Evolutionary conservation across 805 yeast species (phyloP).

Genomic region (Metschnikowia henanensis): DNA sequence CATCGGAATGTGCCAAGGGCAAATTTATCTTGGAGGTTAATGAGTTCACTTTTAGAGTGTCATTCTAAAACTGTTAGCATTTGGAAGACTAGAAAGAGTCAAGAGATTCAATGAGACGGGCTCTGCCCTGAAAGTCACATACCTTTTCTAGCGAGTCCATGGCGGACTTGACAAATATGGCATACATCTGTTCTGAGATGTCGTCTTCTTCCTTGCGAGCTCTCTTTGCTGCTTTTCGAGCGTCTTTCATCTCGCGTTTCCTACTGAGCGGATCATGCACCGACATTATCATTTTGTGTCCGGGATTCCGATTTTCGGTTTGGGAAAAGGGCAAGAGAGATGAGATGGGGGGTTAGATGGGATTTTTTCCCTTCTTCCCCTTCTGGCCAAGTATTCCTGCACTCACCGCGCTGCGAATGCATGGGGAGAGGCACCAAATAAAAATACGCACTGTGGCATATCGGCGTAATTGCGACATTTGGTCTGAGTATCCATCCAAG

Average conservation of each 20-base stretch:
- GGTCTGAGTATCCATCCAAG: no score
- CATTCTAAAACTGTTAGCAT: constrained; percentile 36
- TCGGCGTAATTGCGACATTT: no score
- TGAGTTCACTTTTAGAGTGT: constrained; percentile 54
- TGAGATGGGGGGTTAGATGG: constrained; percentile 3
- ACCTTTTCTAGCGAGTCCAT: constrained; percentile 65
- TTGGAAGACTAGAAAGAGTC: background rate
- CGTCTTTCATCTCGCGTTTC: constrained; percentile 26
- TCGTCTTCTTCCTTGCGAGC: constrained; percentile 19
- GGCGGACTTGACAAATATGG: constrained; percentile 59
- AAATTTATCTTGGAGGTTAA: constrained; percentile 59
- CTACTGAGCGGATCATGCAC: constrained; percentile 37
- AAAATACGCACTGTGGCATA: background rate
- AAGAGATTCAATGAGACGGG: no score
- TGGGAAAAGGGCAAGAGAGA: constrained; percentile 12
- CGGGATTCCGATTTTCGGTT: background rate
- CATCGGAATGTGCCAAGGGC: constrained; percentile 52
- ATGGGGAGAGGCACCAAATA: background rate
- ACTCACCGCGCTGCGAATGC: background rate
- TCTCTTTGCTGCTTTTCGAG: constrained; percentile 19
- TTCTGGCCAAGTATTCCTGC: background rate
- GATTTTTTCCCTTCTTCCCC: background rate
- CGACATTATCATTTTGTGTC: constrained; percentile 35
- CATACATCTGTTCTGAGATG: constrained; percentile 41
- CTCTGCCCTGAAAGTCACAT: no score